Percentiles rank a stretch among this genome's conserved stretches.
Conservation (phyloP, 805 yeast genomes). For the Jamesozyma jinghongensis region DNA sequence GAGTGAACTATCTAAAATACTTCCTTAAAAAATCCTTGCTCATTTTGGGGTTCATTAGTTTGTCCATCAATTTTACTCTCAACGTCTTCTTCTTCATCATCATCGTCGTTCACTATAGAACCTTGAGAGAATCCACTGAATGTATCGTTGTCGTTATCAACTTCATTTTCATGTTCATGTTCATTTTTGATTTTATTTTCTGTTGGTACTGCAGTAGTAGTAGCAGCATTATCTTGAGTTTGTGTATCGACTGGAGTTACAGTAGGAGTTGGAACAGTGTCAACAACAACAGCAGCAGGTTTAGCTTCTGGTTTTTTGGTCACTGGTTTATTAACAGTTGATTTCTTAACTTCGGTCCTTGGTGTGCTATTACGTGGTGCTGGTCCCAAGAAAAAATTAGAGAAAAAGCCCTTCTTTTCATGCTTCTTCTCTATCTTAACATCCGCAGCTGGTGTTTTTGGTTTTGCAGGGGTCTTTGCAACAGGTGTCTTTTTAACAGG, state of each 20-base stretch:
- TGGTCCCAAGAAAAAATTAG: too few species aligned
- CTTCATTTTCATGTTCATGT: neutral
- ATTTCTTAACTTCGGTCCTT: too few species aligned
- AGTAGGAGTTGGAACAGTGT: neutral
- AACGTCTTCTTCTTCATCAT: conserved; percentile 8
- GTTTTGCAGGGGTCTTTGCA: conserved; percentile 2
- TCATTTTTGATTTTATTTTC: too few species aligned
- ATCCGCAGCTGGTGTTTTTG: conserved; percentile 1
- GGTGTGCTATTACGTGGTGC: too few species aligned
- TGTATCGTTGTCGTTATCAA: conserved; percentile 5
- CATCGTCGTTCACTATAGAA: conserved; percentile 14
- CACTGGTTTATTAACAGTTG: neutral
- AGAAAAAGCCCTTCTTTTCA: too few species aligned
- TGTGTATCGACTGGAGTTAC: neutral
- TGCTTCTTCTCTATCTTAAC: too few species aligned
- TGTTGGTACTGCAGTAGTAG: neutral
- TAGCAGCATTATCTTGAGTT: neutral
- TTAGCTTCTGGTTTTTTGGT: conserved; percentile 5
- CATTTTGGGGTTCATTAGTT: neutral
- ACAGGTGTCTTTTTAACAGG: neutral
- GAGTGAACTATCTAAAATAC: conserved; percentile 13
- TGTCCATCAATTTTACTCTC: neutral
- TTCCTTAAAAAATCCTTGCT: conserved; percentile 20
- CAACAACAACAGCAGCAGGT: neutral
- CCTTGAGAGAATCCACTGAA: conserved; percentile 27